phyloP scores from a whole-genome alignment of 2,329 filamentous ascomycete genomes.

The Chrysoporthe puriensis region DNA sequence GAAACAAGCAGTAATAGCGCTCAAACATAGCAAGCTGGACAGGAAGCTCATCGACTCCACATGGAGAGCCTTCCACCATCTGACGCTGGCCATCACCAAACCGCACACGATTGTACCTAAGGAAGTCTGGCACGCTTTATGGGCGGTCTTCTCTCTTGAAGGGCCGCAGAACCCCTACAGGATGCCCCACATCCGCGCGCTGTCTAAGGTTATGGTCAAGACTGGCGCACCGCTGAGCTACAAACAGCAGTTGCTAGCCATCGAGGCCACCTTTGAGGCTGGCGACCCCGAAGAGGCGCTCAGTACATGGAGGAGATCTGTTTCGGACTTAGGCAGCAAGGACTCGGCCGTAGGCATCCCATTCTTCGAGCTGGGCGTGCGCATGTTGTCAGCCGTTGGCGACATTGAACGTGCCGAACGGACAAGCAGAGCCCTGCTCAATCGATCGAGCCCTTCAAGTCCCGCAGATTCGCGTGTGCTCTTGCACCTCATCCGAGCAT shows the following conservation, averaged over 20 bases:
- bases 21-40: conserved; percentile 40
- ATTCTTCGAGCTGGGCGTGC: conserved; percentile 68
- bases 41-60: conserved; percentile 36
- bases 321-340: conserved; percentile 49
- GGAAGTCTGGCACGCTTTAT: conserved; percentile 67
- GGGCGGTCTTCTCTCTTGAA: conserved; percentile 61
- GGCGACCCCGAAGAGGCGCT: conserved; percentile 64
- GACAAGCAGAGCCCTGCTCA: conserved; percentile 58
- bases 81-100: conserved; percentile 48
- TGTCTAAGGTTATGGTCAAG: conserved; percentile 68
- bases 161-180: conserved; percentile 57
- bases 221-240: conserved; percentile 58
- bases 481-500: conserved; percentile 71
- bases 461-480: conserved; percentile 59
- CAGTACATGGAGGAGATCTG: conserved; percentile 64
- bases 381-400: conserved; percentile 63
- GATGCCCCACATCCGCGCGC: conserved; percentile 61
- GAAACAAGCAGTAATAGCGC: conserved; percentile 38
- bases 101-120: conserved; percentile 60
- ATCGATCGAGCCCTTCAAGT: conserved; percentile 39
- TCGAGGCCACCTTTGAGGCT: conserved; percentile 69
- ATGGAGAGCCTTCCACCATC: conserved; percentile 56
- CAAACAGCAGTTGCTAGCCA: conserved; percentile 65
- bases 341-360: conserved; percentile 10
- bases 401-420: conserved; percentile 63